Conservation (phyloP, 768 basidiomycete genomes). For the Boletus vinaceobasis region DNA sequence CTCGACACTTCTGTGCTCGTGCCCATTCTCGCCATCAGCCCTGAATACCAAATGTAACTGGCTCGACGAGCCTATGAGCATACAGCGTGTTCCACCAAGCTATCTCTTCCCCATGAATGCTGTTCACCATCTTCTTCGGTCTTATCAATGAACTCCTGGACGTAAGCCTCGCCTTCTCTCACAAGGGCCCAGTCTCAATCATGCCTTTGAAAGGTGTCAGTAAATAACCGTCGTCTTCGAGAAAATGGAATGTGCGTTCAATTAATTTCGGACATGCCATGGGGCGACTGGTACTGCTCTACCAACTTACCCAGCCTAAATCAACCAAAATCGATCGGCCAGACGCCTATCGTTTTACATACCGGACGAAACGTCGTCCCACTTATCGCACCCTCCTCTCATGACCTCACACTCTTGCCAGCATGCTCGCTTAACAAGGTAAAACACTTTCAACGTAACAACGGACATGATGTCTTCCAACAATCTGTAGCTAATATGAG, state of each 20-base stretch:
- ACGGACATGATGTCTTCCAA: conserved; percentile 7
- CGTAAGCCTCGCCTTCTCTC: conserved; percentile 3
- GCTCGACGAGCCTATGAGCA: background rate
- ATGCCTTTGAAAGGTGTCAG: background rate
- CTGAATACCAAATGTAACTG: background rate
- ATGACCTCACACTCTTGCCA: conserved; percentile 2
- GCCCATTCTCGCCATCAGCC: background rate
- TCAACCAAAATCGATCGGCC: conserved; percentile 1
- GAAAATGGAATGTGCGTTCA: conserved; percentile 13
- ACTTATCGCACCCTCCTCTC: background rate
- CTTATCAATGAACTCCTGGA: conserved; percentile 2
- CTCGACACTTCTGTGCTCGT: background rate
- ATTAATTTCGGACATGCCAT: conserved; percentile 12
- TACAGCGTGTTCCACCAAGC: background rate
- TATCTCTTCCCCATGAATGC: background rate
- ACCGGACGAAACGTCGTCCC: background rate
- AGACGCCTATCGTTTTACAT: background rate
- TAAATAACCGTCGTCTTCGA: conserved; percentile 13
- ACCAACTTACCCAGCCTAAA: conserved; percentile 3
- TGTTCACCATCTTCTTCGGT: background rate
- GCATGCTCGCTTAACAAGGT: background rate
- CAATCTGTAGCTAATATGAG: background rate
- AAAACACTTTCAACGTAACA: conserved; percentile 15
- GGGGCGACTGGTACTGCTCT: background rate
- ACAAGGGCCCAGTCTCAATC: background rate